phyloP scores from a whole-genome alignment of 2,329 filamentous ascomycete genomes.

The Aureobasidium pullulans region DNA sequence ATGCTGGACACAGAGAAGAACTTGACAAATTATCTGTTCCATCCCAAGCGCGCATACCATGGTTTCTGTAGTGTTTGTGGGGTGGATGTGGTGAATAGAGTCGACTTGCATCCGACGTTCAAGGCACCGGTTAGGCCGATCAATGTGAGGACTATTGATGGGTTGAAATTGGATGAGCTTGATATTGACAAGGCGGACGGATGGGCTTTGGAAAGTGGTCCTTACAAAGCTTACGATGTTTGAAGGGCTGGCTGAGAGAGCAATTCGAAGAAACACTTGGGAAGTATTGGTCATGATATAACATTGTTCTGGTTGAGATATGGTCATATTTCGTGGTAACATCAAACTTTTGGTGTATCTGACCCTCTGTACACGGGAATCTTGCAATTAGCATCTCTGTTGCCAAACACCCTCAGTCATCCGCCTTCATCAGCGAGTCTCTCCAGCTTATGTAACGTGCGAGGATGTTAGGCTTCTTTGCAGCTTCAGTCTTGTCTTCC shows the following conservation, averaged over 20 bases:
- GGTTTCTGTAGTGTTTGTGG: constrained; percentile 7
- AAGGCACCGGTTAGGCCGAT: neutral
- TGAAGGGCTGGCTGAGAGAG: neutral
- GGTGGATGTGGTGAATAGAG: constrained; percentile 2
- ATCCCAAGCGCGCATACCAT: neutral
- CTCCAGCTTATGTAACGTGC: neutral
- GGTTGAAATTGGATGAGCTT: neutral
- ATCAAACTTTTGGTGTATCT: no score
- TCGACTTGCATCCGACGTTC: neutral
- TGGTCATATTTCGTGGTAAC: no score
- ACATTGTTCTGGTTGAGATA: neutral
- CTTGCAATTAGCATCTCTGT: neutral
- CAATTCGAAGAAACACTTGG: neutral
- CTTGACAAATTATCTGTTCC: neutral
- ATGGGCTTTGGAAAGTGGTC: neutral
- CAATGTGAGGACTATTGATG: constrained; percentile 1
- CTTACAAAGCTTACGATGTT: neutral
- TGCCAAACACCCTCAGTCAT: neutral
- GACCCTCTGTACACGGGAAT: no score
- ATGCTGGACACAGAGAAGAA: neutral
- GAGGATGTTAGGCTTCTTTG: neutral
- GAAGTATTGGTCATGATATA: neutral
- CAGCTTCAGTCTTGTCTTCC: neutral
- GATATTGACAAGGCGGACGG: constrained; percentile 2
- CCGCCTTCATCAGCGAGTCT: neutral